Evolutionary conservation across 2,329 filamentous ascomycete species (phyloP).

Genomic region (Didymella pomorum): DNA sequence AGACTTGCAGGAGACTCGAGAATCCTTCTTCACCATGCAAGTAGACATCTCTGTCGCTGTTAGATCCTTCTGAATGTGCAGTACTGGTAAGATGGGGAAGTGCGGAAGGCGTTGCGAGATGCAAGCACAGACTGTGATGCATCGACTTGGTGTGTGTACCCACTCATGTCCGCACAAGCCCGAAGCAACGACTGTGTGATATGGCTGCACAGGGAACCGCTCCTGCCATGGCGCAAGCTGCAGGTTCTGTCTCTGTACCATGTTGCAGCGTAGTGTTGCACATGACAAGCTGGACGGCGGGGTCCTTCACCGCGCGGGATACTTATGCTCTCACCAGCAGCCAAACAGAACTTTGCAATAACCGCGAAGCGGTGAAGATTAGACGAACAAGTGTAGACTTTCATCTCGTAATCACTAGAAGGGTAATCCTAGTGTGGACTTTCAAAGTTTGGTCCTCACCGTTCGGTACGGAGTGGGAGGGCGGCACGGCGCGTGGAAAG

Average conservation of each 20-base stretch:
- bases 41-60: background rate
- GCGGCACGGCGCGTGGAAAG: slow-evolving; percentile 41
- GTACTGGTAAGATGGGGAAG: background rate
- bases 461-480: slow-evolving; percentile 35
- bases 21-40: slow-evolving; percentile 1
- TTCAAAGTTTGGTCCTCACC: slow-evolving; percentile 23
- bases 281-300: background rate
- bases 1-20: slow-evolving; percentile 1
- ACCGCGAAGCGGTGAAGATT: slow-evolving; percentile 23
- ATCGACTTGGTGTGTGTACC: background rate
- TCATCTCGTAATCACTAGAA: background rate
- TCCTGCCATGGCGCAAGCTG: background rate
- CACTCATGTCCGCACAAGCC: background rate
- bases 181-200: slow-evolving; percentile 1
- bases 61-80: background rate
- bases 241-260: background rate
- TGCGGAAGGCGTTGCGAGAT: background rate
- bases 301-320: background rate
- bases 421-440: slow-evolving; percentile 1
- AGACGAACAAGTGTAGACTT: slow-evolving; percentile 4
- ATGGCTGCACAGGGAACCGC: slow-evolving; percentile 2
- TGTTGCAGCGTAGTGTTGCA: background rate
- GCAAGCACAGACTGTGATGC: background rate
- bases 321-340: background rate
- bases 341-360: slow-evolving; percentile 23